phyloP scores from a whole-genome alignment of 371 early-diverging fungal genomes.

The Umbelopsis sp. region DNA sequence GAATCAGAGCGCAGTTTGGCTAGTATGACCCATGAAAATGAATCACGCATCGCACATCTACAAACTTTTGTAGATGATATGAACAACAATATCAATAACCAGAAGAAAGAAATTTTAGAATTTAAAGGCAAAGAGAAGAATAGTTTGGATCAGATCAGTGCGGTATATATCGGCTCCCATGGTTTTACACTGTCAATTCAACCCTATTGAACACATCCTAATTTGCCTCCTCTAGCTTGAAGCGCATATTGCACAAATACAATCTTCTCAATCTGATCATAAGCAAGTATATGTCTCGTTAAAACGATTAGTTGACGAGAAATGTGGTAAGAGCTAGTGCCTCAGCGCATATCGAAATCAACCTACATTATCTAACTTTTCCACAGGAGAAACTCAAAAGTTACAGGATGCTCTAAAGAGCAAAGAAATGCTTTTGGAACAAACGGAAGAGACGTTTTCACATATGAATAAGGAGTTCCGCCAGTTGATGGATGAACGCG shows the following conservation, averaged over 20 bases:
- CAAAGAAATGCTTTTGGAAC: slow-evolving; percentile 47
- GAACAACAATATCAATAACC: slow-evolving; percentile 46
- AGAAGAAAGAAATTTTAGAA: slow-evolving; percentile 53
- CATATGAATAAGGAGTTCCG: slow-evolving; percentile 42
- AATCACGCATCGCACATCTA: slow-evolving; percentile 52
- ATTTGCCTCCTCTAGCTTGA: slow-evolving; percentile 38
- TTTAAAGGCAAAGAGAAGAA: slow-evolving; percentile 57
- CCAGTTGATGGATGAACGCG: slow-evolving; percentile 44
- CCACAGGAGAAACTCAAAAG: slow-evolving; percentile 51
- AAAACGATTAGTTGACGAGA: slow-evolving; percentile 50
- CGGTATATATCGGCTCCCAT: slow-evolving; percentile 32
- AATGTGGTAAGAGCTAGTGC: slow-evolving; percentile 43
- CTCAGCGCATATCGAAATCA: background rate
- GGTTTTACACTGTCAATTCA: background rate
- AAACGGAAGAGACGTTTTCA: slow-evolving; percentile 38
- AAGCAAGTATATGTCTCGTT: slow-evolving; percentile 55
- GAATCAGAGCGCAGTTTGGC: slow-evolving; percentile 53
- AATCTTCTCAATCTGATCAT: slow-evolving; percentile 51
- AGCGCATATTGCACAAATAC: slow-evolving; percentile 48
- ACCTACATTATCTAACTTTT: background rate
- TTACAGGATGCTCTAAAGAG: slow-evolving; percentile 46
- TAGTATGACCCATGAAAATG: slow-evolving; percentile 57
- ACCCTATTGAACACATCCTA: background rate
- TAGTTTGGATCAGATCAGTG: slow-evolving; percentile 56
- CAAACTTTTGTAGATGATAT: slow-evolving; percentile 57